A percentile compares a stretch with the other conserved stretches of the same genome.
phyloP scores from a whole-genome alignment of 1,139 yeast genomes.

The Saccharomyces hybrid region DNA sequence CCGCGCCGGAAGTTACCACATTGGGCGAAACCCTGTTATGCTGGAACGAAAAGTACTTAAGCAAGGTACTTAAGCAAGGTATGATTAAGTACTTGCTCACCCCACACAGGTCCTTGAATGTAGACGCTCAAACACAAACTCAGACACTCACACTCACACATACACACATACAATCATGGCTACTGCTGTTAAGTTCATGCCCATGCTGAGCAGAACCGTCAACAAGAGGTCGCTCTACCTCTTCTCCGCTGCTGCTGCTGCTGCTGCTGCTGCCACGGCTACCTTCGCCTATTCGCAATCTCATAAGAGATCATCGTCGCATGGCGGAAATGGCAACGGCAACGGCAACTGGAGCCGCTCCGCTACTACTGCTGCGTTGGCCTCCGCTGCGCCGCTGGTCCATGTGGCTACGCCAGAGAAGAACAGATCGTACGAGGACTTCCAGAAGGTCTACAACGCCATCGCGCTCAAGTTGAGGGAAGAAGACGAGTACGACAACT shows the following conservation, averaged over 20 bases:
- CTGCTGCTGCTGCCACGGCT: conserved; percentile 15
- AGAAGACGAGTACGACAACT: conserved; percentile 68
- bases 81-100: neutral
- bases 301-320: neutral
- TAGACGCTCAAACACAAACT: neutral
- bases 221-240: conserved; percentile 13
- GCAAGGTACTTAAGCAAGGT: neutral
- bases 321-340: conserved; percentile 3
- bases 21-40: neutral
- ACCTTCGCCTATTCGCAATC: conserved; percentile 3
- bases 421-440: conserved; percentile 39
- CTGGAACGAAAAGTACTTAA: conserved; percentile 1
- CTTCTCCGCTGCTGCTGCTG: conserved; percentile 18
- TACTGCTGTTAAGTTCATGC: conserved; percentile 4
- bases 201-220: conserved; percentile 9
- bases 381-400: conserved; percentile 1
- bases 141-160: no score
- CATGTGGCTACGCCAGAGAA: conserved; percentile 22
- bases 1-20: neutral
- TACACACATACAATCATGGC: neutral
- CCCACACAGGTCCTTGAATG: neutral
- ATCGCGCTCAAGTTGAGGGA: conserved; percentile 69
- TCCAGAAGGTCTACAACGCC: conserved; percentile 71
- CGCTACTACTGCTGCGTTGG: neutral
- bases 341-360: conserved; percentile 1